Evolutionary conservation across 768 basidiomycete genomes (phyloP), one percentile per base, ranked within the genome.

Genomic region (Mycena vitilis): DNA sequence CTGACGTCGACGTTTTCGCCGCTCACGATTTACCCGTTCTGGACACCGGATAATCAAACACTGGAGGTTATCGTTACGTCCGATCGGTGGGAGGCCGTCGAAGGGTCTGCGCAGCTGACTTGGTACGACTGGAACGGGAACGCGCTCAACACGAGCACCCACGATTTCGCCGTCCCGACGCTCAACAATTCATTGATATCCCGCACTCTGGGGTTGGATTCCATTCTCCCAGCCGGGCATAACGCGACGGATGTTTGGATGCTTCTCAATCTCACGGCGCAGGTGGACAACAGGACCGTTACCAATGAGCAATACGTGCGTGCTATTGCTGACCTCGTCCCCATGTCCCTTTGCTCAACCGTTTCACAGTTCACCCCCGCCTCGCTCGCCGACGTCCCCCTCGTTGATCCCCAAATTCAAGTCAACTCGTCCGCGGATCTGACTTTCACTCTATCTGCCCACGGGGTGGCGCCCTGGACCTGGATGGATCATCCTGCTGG

Each of bases 401-500:
- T 88, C 10, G 75, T 85, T 15, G 86, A 89, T 63, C 88, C 88
- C 0, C n/a, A 80, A 66, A 85, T 89, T 51, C 66, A 74, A 0
- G 63, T 88, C 8, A 78, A 73, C 0, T 61, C 74, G 12, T 66
- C 71, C 0, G 57, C 73, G 7, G 74, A 84, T 66, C 72, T 84
- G 59, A 84, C 82, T 0, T 88, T 89, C 73, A 84, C 82, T 2
- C 74, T 89, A 6, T 87, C 86, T 4, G 88, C 87, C 2, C 75
- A 76, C 51, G 84, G 87, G 0, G 88, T 89, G 6, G 87, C 84
- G 0, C 78, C 83, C 0, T 89, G 86, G 84, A 84, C 87, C 7
- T 89, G 88, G 87, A 77, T 89, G 1, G 88, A 89, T 61, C 87
- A 89, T 74, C 87, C 87, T 0, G 76, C 79, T 0, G 86, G 86